These are phyloP conservation scores for Tolypocladium amazonense DNA, from an alignment of 2,329 filamentous ascomycete species.

Conservation along the genomic window DNA sequence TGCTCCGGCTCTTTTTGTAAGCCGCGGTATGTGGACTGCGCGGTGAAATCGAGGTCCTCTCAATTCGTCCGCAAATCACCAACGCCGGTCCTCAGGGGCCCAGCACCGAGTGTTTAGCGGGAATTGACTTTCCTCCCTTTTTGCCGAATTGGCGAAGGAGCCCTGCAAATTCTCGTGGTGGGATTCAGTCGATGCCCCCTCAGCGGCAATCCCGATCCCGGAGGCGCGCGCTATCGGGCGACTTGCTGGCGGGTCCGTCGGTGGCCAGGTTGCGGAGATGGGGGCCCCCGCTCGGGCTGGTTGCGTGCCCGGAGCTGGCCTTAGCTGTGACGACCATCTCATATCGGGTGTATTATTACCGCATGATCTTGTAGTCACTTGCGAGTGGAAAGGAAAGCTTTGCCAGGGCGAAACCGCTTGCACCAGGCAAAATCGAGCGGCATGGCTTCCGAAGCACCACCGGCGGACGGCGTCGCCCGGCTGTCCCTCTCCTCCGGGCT, in stretches of 20 bases:
- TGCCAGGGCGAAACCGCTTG: neutral
- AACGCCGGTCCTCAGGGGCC: neutral
- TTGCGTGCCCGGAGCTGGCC: neutral
- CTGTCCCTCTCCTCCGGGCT: conserved; percentile 36
- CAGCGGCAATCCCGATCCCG: neutral
- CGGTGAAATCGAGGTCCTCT: neutral
- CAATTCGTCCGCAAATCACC: neutral
- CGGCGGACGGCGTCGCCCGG: conserved; percentile 7
- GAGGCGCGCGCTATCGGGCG: neutral
- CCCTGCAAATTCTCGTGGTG: neutral
- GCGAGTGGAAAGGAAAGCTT: neutral
- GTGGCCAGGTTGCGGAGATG: neutral
- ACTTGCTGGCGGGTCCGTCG: neutral
- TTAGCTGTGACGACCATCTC: neutral
- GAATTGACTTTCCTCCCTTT: neutral
- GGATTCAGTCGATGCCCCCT: neutral
- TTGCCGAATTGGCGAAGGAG: neutral
- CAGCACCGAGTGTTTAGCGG: neutral
- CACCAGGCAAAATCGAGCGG: neutral
- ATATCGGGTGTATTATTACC: neutral
- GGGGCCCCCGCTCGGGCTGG: neutral
- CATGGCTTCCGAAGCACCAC: neutral
- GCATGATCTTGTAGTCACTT: neutral
- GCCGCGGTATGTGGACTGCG: neutral
- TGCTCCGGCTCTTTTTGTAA: neutral